Conservation (phyloP, 257 asterid species). For the Primulina tabacum region DNA sequence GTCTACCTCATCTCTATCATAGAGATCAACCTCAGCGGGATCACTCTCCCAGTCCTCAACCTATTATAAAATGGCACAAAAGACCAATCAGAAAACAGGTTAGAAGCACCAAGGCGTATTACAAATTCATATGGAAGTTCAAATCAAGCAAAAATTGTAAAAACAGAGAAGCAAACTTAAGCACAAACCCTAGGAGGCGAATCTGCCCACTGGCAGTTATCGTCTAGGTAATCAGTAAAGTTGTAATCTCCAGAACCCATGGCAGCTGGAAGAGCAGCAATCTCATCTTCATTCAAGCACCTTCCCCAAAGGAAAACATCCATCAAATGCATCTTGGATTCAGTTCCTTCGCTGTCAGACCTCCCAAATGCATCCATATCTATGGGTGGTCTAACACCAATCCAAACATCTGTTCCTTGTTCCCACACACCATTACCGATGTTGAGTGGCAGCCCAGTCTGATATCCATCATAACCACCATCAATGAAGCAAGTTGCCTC, state of each 20-base stretch:
- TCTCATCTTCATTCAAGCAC: constrained; percentile 93
- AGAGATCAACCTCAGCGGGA: constrained; percentile 98
- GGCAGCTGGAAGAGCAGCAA: constrained; percentile 71
- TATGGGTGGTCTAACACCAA: constrained; percentile 86
- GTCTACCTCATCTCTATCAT: constrained; percentile 94
- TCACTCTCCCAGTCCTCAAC: constrained; percentile 99
- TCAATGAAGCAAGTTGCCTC: constrained; percentile 95
- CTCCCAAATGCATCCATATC: constrained; percentile 98
- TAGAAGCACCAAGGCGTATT: not conserved
- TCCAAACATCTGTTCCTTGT: constrained; percentile 84
- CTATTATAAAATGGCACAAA: constrained; percentile 32
- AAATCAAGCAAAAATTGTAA: constrained; percentile 1
- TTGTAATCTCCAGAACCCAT: constrained; percentile 76
- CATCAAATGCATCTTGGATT: constrained; percentile 96
- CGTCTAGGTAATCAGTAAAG: constrained; percentile 72
- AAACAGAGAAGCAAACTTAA: constrained; percentile 18
- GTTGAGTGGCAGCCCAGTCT: constrained; percentile 74
- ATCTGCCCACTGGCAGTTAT: constrained; percentile 97
- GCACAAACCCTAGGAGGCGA: constrained; percentile 90
- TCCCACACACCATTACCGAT: constrained; percentile 84
- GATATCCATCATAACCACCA: constrained; percentile 94
- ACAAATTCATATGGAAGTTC: not conserved
- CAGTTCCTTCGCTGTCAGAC: constrained; percentile 95
- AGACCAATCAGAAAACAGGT: constrained; percentile 24
- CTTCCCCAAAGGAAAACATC: constrained; percentile 98